Evolutionary conservation across 1,284 basidiomycete species (phyloP).

Genomic region (Sanghuangporus weigelae): DNA sequence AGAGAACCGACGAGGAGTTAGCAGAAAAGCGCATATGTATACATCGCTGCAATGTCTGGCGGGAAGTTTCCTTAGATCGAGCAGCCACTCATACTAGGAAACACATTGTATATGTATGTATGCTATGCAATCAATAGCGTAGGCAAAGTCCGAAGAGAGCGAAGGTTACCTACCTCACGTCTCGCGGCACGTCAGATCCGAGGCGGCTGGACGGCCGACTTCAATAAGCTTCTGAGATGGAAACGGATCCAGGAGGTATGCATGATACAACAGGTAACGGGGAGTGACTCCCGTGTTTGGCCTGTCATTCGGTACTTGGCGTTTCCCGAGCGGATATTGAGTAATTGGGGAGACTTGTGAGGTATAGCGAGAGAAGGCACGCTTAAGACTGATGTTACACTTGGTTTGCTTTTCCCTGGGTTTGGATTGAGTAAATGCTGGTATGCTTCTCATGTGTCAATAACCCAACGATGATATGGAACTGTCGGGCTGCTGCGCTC

Average conservation of each 20-base stretch:
- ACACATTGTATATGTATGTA: background rate
- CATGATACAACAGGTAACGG: background rate
- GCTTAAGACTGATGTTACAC: background rate
- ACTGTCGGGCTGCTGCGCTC: background rate
- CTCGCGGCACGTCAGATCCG: background rate
- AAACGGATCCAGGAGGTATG: background rate
- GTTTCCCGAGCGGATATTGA: background rate
- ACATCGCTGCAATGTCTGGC: background rate
- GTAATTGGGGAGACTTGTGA: background rate
- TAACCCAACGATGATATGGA: too few relatives aligned
- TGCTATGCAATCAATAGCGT: background rate
- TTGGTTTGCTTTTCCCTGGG: background rate
- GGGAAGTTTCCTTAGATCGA: background rate
- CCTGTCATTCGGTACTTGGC: background rate
- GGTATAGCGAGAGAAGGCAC: background rate
- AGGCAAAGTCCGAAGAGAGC: background rate
- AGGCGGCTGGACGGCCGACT: background rate
- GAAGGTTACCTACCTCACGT: background rate
- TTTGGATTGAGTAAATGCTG: background rate
- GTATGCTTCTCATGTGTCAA: background rate
- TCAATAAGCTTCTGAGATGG: background rate
- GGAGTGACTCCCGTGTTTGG: background rate
- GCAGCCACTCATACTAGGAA: background rate
- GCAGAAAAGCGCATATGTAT: background rate
- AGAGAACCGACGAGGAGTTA: background rate